Percentiles rank a stretch among this genome's conserved stretches.
Evolutionary conservation across 768 basidiomycete genomes (phyloP).

Genomic region (Serendipita indica): DNA sequence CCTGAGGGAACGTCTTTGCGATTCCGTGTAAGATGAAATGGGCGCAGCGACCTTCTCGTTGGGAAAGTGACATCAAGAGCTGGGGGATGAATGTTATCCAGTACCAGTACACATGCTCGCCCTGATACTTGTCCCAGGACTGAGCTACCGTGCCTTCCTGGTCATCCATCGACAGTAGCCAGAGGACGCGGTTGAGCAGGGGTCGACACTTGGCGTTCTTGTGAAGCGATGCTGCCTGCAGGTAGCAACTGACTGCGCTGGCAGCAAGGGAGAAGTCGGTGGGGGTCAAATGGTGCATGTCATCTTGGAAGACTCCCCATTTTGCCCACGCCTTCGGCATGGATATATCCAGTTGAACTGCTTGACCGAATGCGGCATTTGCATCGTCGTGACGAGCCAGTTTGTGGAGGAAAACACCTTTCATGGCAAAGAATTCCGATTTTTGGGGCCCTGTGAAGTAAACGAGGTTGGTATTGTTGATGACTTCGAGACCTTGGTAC

Average conservation of each 20-base stretch:
- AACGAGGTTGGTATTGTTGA: slow-evolving; percentile 98
- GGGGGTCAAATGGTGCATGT: slow-evolving; percentile 78
- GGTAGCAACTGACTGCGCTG: slow-evolving; percentile 90
- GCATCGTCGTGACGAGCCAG: slow-evolving; percentile 79
- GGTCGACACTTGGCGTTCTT: slow-evolving; percentile 88
- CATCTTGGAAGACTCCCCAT: slow-evolving; percentile 91
- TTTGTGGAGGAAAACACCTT: slow-evolving; percentile 95
- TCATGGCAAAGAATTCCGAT: slow-evolving; percentile 95
- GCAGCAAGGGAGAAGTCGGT: slow-evolving; percentile 46
- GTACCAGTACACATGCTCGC: slow-evolving; percentile 77
- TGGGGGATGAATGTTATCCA: slow-evolving; percentile 98
- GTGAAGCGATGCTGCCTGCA: slow-evolving; percentile 92
- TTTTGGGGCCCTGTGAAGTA: slow-evolving; percentile 93
- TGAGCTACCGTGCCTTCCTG: slow-evolving; percentile 15
- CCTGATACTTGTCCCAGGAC: slow-evolving; percentile 17
- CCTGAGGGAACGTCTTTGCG: slow-evolving; percentile 87
- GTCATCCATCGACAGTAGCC: slow-evolving; percentile 92
- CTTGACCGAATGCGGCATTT: slow-evolving; percentile 81
- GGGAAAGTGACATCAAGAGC: slow-evolving; percentile 73
- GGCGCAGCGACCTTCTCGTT: slow-evolving; percentile 87
- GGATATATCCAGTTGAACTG: slow-evolving; percentile 88
- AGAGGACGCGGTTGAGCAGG: slow-evolving; percentile 81
- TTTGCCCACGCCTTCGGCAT: slow-evolving; percentile 98
- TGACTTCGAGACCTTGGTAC: slow-evolving; percentile 89
- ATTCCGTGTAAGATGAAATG: slow-evolving; percentile 77